A percentile compares a stretch with the other conserved stretches of the same genome.
Conservation (phyloP, 768 basidiomycete species). For the Suillus ampliporus region DNA sequence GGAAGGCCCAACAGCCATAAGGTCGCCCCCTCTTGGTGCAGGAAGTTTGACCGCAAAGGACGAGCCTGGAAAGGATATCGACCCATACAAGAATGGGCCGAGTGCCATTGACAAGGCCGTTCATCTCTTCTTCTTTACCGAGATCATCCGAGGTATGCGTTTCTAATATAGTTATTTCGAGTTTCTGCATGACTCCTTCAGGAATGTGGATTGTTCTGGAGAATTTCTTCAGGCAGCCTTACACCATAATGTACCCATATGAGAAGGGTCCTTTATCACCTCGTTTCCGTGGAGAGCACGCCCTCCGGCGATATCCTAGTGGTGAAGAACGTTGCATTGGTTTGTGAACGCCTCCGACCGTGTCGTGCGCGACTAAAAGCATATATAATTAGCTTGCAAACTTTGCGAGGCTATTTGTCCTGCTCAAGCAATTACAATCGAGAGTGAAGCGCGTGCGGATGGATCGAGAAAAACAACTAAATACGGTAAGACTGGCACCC, state of each 20-base stretch:
- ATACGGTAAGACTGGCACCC: slow-evolving; percentile 68
- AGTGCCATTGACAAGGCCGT: slow-evolving; percentile 96
- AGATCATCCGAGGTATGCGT: slow-evolving; percentile 87
- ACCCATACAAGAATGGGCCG: slow-evolving; percentile 80
- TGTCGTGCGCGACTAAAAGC: slow-evolving; percentile 13
- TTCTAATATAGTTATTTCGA: slow-evolving; percentile 3
- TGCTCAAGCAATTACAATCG: slow-evolving; percentile 98
- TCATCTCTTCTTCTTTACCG: slow-evolving; percentile 97
- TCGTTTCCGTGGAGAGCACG: slow-evolving; percentile 98
- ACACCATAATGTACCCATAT: slow-evolving; percentile 98
- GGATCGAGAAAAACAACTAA: slow-evolving; percentile 96
- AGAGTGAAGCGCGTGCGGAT: slow-evolving; percentile 94
- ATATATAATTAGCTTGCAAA: slow-evolving; percentile 78
- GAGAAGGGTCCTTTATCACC: slow-evolving; percentile 98
- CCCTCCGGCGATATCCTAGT: slow-evolving; percentile 92
- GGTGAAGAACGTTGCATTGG: slow-evolving; percentile 99
- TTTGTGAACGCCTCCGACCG: slow-evolving; percentile 45
- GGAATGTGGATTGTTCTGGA: slow-evolving; percentile 98
- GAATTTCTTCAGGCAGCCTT: slow-evolving; percentile 92
- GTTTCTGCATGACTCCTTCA: slow-evolving; percentile 38
- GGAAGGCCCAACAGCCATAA: slow-evolving; percentile 35
- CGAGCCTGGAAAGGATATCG: slow-evolving; percentile 56
- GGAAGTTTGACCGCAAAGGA: slow-evolving; percentile 41
- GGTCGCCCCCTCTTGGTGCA: slow-evolving; percentile 39
- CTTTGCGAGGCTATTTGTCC: slow-evolving; percentile 99